Conservation (phyloP, 2,329 filamentous ascomycete genomes). For the Epichloe bromicola region DNA sequence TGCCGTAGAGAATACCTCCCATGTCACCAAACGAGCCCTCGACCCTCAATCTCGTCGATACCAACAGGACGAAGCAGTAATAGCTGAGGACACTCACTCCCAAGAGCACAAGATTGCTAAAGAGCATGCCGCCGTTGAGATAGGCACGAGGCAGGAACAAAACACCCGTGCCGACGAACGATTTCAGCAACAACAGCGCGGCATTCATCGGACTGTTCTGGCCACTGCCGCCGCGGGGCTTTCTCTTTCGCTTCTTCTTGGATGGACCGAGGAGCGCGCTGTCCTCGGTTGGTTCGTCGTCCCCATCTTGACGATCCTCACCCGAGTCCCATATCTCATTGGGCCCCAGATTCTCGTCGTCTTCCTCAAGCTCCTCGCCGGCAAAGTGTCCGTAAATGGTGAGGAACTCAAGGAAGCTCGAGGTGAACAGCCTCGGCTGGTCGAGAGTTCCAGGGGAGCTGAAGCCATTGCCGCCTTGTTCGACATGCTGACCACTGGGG, state of each 20-base stretch:
- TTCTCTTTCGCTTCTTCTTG: constrained; percentile 60
- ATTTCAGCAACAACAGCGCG: constrained; percentile 79
- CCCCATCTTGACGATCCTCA: constrained; percentile 54
- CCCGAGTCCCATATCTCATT: constrained; percentile 88
- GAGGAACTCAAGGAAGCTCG: constrained; percentile 89
- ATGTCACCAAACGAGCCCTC: constrained; percentile 97
- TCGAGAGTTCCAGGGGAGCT: constrained; percentile 18
- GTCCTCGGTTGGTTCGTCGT: constrained; percentile 72
- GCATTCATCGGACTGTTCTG: constrained; percentile 70
- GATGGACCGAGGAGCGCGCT: constrained; percentile 72
- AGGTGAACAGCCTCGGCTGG: constrained; percentile 57
- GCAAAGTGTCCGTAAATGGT: constrained; percentile 95
- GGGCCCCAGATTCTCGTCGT: constrained; percentile 75
- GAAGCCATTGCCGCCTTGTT: constrained; percentile 20
- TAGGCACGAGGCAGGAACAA: constrained; percentile 88
- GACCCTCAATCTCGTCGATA: constrained; percentile 71
- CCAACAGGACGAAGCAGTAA: constrained; percentile 92
- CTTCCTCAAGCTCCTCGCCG: constrained; percentile 90
- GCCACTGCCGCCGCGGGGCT: constrained; percentile 58
- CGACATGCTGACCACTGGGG: constrained; percentile 25
- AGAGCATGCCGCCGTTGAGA: constrained; percentile 93
- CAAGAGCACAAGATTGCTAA: constrained; percentile 85
- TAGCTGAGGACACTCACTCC: constrained; percentile 78
- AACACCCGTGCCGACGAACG: constrained; percentile 93
- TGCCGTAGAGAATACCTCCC: constrained; percentile 81